phyloP scores from a whole-genome alignment of 2,329 filamentous ascomycete species.

The Hortaea werneckii region DNA sequence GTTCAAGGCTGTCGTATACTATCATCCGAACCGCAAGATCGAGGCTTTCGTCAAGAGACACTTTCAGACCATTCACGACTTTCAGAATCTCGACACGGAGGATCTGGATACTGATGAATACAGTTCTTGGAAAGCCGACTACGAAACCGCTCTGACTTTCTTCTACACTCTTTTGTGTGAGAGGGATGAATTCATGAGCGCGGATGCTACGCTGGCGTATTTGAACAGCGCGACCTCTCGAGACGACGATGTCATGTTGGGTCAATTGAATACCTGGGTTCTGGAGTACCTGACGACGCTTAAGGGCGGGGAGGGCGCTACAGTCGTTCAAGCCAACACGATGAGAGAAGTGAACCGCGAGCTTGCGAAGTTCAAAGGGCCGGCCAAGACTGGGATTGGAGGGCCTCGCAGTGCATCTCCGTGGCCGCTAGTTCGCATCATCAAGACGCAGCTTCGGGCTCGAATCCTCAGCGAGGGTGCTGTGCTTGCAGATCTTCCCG shows the following conservation, averaged over 20 bases:
- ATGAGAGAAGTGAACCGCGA: background rate
- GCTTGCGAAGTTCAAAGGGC: conserved; percentile 1
- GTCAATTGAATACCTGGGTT: background rate
- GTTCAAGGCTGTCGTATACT: background rate
- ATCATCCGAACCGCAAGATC: background rate
- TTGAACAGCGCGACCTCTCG: background rate
- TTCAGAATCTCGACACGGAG: background rate
- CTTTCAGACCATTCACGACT: background rate
- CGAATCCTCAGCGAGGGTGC: conserved; percentile 10
- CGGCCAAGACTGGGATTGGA: background rate
- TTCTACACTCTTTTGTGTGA: conserved; percentile 1
- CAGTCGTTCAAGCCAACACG: conserved; percentile 1
- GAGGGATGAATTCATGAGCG: background rate
- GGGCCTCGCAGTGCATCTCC: conserved; percentile 1
- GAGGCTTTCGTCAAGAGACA: background rate
- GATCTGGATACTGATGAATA: too few relatives aligned
- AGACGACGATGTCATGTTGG: background rate
- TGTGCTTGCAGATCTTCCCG: conserved; percentile 12
- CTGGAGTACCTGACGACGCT: background rate
- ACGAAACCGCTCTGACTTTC: background rate
- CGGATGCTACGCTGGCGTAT: background rate
- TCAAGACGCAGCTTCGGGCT: conserved; percentile 4
- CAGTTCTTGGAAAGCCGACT: background rate
- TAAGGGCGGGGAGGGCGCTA: conserved; percentile 1
- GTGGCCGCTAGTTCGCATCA: conserved; percentile 8